Conservation (phyloP, 495 filamentous ascomycete genomes). For the Clohesyomyces aquaticus region DNA sequence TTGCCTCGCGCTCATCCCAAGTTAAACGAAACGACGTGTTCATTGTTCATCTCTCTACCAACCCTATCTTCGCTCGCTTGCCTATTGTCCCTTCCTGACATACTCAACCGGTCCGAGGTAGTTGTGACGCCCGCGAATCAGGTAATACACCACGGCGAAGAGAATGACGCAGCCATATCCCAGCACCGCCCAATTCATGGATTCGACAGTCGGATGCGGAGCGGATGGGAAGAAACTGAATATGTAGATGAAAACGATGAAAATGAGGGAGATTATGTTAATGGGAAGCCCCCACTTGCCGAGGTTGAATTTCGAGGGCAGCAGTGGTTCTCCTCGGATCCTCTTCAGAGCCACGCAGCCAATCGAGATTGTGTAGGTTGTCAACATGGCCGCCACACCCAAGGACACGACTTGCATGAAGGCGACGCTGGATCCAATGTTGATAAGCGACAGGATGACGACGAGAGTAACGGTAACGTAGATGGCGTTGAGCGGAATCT, state of each 20-base stretch:
- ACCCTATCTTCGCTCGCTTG: background rate
- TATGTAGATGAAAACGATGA: constrained; percentile 54
- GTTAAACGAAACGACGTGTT: too few relatives aligned
- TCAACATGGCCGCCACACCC: constrained; percentile 51
- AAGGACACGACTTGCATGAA: constrained; percentile 56
- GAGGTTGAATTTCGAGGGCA: constrained; percentile 55
- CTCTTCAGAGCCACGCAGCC: constrained; percentile 51
- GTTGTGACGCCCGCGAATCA: background rate
- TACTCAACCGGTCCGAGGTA: background rate
- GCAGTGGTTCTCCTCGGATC: constrained; percentile 46
- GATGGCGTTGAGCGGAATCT: constrained; percentile 59
- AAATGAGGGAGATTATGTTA: constrained; percentile 53
- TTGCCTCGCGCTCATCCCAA: background rate
- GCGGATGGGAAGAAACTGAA: constrained; percentile 59
- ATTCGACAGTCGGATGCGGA: constrained; percentile 44
- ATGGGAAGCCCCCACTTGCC: constrained; percentile 55
- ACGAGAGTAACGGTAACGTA: constrained; percentile 45
- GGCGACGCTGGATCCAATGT: constrained; percentile 53
- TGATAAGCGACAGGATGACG: constrained; percentile 41
- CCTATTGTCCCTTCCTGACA: background rate
- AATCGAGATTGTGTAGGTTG: constrained; percentile 58
- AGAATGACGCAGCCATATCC: constrained; percentile 19
- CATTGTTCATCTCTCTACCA: background rate
- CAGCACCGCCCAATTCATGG: constrained; percentile 28
- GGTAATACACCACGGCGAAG: constrained; percentile 18